phyloP scores from a whole-genome alignment of 768 basidiomycete species.

The Collybia sordida region DNA sequence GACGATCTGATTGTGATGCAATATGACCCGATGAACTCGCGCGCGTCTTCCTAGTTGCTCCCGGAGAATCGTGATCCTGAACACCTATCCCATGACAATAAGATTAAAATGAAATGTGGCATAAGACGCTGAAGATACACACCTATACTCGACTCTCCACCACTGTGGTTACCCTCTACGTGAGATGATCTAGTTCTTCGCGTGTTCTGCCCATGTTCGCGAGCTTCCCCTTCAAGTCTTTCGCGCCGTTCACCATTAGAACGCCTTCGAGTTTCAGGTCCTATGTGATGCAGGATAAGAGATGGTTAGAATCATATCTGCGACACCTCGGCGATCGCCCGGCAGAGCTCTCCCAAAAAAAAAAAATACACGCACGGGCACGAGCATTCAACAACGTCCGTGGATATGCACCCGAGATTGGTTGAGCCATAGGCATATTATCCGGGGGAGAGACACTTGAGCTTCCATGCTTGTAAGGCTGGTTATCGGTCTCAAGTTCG shows the following conservation, averaged over 20 bases:
- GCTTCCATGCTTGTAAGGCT: constrained; percentile 21
- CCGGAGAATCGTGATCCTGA: too few species aligned
- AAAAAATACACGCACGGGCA: constrained; percentile 42
- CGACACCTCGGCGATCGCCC: constrained; percentile 43
- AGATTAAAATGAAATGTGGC: constrained; percentile 3
- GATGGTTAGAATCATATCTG: constrained; percentile 49
- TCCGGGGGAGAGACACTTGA: constrained; percentile 15
- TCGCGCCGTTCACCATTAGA: constrained; percentile 41
- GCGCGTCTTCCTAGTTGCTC: background rate
- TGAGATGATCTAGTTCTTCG: constrained; percentile 15
- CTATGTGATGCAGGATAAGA: constrained; percentile 42
- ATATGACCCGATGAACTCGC: constrained; percentile 20
- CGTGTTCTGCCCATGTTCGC: constrained; percentile 31
- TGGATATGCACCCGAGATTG: constrained; percentile 46
- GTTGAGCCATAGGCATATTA: constrained; percentile 25
- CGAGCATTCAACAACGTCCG: constrained; percentile 44
- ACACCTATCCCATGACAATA: constrained; percentile 5
- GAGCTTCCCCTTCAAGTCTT: constrained; percentile 45
- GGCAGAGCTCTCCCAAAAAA: constrained; percentile 45
- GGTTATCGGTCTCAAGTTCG: constrained; percentile 52
- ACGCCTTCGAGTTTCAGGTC: constrained; percentile 42
- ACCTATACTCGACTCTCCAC: constrained; percentile 27
- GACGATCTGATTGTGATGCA: constrained; percentile 23
- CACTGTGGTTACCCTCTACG: constrained; percentile 29
- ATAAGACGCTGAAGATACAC: background rate